Conservation (phyloP, 75 land plant genomes). For the Chamaecyparis obtusa region DNA sequence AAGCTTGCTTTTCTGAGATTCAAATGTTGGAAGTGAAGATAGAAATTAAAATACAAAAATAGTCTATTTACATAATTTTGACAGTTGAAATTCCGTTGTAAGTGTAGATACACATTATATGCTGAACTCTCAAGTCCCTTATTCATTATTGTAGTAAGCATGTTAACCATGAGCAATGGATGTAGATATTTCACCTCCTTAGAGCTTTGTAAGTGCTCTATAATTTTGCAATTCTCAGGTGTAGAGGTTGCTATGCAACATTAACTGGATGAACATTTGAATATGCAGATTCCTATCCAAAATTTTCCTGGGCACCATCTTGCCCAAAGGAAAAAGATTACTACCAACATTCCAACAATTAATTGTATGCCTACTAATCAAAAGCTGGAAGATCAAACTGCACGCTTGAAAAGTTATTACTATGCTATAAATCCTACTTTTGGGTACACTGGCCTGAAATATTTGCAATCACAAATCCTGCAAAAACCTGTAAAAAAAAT, state of each 20-base stretch:
- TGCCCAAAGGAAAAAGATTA: not conserved
- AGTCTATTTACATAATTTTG: not conserved
- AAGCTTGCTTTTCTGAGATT: not conserved
- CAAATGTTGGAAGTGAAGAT: not conserved
- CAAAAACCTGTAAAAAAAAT: conserved; percentile 73
- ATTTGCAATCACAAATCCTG: conserved; percentile 92
- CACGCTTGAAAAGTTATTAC: not conserved
- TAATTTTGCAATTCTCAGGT: not conserved
- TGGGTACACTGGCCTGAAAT: conserved; percentile 62
- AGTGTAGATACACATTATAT: not conserved
- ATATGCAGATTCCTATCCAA: not conserved
- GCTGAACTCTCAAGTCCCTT: not conserved
- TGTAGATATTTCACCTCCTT: not conserved
- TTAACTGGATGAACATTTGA: not conserved
- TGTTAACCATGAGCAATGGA: not conserved
- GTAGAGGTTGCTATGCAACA: not conserved
- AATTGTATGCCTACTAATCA: not conserved
- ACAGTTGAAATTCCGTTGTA: not conserved
- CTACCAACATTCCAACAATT: not conserved
- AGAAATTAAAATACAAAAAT: not conserved
- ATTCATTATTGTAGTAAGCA: not conserved
- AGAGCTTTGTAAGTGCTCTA: not conserved
- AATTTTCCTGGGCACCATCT: not conserved
- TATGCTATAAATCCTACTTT: conserved; percentile 66
- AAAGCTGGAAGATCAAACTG: not conserved